These are phyloP conservation scores for Lactifluus piperatus DNA, from an alignment of 768 basidiomycete genomes.

Conservation along the genomic window DNA sequence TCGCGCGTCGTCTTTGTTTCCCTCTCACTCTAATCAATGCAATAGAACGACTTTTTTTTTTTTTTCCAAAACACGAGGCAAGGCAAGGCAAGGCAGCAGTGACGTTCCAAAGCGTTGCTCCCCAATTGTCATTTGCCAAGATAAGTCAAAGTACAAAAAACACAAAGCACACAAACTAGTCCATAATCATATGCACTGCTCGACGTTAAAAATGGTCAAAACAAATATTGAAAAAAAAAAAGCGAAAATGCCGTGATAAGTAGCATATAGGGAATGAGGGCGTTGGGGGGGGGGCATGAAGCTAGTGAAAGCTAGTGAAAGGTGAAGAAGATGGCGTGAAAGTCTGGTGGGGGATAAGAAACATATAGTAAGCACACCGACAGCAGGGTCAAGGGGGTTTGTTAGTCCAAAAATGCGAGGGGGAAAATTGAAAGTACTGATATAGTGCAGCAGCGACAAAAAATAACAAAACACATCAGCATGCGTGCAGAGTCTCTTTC, in stretches of 20 bases:
- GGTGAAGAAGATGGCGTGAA: too few species aligned
- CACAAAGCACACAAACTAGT: constrained; percentile 18
- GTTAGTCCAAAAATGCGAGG: background rate
- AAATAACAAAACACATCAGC: constrained; percentile 7
- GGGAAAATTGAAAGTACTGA: background rate
- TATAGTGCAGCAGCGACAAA: background rate
- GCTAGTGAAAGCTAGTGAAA: background rate
- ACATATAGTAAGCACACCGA: background rate
- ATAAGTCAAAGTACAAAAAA: constrained; percentile 17
- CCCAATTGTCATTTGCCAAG: background rate
- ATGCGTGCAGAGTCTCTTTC: constrained; percentile 7
- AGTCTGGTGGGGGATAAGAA: background rate
- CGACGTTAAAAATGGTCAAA: background rate
- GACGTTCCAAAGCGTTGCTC: background rate
- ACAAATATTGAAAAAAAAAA: background rate
- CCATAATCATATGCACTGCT: constrained; percentile 21
- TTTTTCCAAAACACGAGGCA: background rate
- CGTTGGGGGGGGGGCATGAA: too few species aligned
- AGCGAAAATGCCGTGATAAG: background rate
- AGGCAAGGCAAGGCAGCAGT: background rate
- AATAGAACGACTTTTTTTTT: background rate
- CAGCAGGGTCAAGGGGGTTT: background rate
- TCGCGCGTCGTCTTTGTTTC: background rate
- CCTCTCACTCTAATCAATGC: background rate
- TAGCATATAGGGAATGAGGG: too few species aligned